These are phyloP conservation scores for Aristolochia fimbriata DNA, from an alignment of 164 flowering plant species.

Conservation along the genomic window DNA sequence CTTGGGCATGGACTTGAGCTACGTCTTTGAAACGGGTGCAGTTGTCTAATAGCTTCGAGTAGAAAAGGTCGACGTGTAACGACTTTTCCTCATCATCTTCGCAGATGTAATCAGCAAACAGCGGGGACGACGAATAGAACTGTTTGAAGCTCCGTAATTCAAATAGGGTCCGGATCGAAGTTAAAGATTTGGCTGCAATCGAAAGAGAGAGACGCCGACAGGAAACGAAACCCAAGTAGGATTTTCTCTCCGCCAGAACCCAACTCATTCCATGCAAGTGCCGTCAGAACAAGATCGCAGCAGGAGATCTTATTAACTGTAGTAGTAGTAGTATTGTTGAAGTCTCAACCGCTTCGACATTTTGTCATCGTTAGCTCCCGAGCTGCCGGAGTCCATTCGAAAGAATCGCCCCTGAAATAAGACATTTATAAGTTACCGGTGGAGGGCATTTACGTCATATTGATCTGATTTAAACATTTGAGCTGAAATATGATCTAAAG, in stretches of 20 bases:
- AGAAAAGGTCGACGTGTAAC: constrained; percentile 18
- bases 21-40: constrained; percentile 15
- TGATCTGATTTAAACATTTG: too few species aligned
- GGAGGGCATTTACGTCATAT: too few species aligned
- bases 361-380: too few species aligned
- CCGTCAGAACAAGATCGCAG: not conserved
- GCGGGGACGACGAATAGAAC: constrained; percentile 11
- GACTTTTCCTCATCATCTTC: constrained; percentile 6
- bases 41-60: constrained; percentile 17
- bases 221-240: not conserved
- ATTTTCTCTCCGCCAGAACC: constrained; percentile 4
- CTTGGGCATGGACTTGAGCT: constrained; percentile 24
- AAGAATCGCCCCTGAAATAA: too few species aligned
- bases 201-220: not conserved
- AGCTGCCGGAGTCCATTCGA: too few species aligned
- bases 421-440: too few species aligned
- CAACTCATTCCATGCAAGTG: constrained; percentile 7
- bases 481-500: too few species aligned
- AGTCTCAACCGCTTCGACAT: too few species aligned
- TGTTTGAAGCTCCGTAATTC: constrained; percentile 13
- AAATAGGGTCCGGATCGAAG: not conserved
- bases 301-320: not conserved
- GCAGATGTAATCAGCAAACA: constrained; percentile 6
- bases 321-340: not conserved
- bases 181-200: constrained; percentile 7